Conservation (phyloP, 1,139 yeast species). For the Wickerhamiella infanticola region DNA sequence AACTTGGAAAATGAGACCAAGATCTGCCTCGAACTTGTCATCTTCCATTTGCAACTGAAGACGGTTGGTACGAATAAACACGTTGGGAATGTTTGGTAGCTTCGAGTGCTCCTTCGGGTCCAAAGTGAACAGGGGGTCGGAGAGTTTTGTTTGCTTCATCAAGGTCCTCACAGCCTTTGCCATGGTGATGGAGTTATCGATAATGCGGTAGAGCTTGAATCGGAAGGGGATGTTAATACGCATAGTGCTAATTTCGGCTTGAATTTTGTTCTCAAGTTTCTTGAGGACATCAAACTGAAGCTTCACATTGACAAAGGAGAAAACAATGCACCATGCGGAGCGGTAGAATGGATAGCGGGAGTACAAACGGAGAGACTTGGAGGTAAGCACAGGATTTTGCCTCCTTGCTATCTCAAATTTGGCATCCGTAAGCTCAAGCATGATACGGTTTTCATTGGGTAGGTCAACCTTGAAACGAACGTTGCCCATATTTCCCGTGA, state of each 20-base stretch:
- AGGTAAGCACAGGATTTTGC: conserved; percentile 20
- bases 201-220: conserved; percentile 46
- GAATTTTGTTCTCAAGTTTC: conserved; percentile 12
- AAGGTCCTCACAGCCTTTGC: conserved; percentile 47
- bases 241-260: conserved; percentile 21
- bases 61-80: conserved; percentile 35
- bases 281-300: conserved; percentile 12
- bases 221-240: conserved; percentile 40
- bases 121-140: conserved; percentile 27
- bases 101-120: conserved; percentile 25
- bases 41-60: conserved; percentile 47
- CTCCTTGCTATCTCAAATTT: conserved; percentile 23
- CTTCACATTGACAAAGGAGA: conserved; percentile 20
- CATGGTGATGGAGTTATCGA: conserved; percentile 49
- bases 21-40: conserved; percentile 74
- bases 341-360: conserved; percentile 41
- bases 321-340: conserved; percentile 28
- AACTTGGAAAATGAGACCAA: conserved; percentile 59
- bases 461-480: conserved; percentile 32
- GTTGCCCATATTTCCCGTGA: conserved; percentile 27
- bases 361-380: conserved; percentile 33
- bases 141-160: conserved; percentile 32
- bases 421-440: conserved; percentile 36
- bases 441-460: conserved; percentile 36
- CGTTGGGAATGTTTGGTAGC: conserved; percentile 33